Evolutionary conservation across 169 alveolate genomes (phyloP).

Genomic region (Amoebophrya sp.): DNA sequence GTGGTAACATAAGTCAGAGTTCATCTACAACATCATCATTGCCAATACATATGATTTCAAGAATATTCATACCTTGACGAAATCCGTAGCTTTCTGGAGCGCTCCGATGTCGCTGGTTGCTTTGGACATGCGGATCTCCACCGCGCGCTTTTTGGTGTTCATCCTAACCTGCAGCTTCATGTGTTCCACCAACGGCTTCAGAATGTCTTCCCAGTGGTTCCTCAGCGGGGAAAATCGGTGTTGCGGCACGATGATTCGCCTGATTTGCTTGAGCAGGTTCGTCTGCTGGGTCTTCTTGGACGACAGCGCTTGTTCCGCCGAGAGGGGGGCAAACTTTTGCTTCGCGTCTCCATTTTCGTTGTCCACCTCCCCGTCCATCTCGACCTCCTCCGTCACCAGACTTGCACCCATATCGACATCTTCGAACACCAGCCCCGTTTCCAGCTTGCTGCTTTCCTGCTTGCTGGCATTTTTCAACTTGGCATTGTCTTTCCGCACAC

Average conservation of each 20-base stretch:
- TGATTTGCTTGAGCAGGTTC: neutral
- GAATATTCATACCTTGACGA: constrained; percentile 33
- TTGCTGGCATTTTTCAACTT: neutral
- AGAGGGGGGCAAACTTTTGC: neutral
- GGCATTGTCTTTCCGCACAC: neutral
- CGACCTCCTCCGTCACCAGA: neutral
- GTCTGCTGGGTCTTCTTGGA: neutral
- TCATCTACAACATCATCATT: neutral
- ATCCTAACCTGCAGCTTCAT: constrained; percentile 88
- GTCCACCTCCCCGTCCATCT: neutral
- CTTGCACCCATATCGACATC: neutral
- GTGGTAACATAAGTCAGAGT: neutral
- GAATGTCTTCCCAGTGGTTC: constrained; percentile 80
- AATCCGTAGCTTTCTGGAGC: constrained; percentile 55
- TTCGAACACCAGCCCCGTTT: neutral
- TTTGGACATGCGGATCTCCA: constrained; percentile 67
- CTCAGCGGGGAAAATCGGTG: constrained; percentile 66
- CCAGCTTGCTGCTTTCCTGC: neutral
- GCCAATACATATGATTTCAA: neutral
- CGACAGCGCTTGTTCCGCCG: neutral
- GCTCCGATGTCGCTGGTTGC: constrained; percentile 41
- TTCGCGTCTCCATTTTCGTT: neutral
- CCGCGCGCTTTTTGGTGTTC: constrained; percentile 81
- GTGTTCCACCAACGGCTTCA: constrained; percentile 87
- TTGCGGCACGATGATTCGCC: neutral